Percentiles rank a stretch among this genome's conserved stretches.
phyloP scores from a whole-genome alignment of 805 yeast species.

The Dipodascus geniculatus region DNA sequence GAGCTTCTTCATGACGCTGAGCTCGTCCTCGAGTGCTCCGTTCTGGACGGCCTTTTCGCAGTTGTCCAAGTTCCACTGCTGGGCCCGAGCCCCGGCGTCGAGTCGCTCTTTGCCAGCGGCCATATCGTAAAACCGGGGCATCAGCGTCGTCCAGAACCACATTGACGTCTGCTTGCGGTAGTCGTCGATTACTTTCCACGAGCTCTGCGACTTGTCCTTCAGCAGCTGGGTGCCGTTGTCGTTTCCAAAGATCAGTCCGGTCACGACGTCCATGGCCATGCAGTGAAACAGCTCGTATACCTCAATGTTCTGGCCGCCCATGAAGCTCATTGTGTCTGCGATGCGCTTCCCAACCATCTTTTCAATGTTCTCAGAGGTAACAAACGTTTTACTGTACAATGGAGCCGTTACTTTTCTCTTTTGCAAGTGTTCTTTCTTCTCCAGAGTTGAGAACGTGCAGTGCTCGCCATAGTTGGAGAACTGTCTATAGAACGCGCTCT shows the following conservation, averaged over 20 bases:
- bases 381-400: slow-evolving; percentile 34
- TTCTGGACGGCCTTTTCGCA: slow-evolving; percentile 18
- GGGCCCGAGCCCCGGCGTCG: slow-evolving; percentile 30
- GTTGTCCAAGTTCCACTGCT: slow-evolving; percentile 33
- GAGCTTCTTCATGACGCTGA: slow-evolving; percentile 12
- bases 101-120: slow-evolving; percentile 34
- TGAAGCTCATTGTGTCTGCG: slow-evolving; percentile 16
- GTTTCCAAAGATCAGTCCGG: slow-evolving; percentile 47
- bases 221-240: slow-evolving; percentile 36
- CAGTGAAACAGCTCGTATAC: slow-evolving; percentile 54
- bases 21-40: slow-evolving; percentile 1
- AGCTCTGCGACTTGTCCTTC: slow-evolving; percentile 19
- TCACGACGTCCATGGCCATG: slow-evolving; percentile 60
- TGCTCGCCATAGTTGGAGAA: slow-evolving; percentile 45
- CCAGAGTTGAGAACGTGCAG: slow-evolving; percentile 48
- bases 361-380: slow-evolving; percentile 26
- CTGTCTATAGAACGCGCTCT: slow-evolving; percentile 43
- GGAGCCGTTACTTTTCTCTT: slow-evolving; percentile 32
- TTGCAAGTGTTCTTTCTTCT: slow-evolving; percentile 35
- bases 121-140: slow-evolving; percentile 41
- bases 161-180: slow-evolving; percentile 41
- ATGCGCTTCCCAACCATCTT: slow-evolving; percentile 27
- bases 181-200: slow-evolving; percentile 33
- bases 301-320: slow-evolving; percentile 30
- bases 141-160: slow-evolving; percentile 54